These are phyloP conservation scores for Leccinum obscurum DNA, from an alignment of 768 basidiomycete species.

Conservation along the genomic window DNA sequence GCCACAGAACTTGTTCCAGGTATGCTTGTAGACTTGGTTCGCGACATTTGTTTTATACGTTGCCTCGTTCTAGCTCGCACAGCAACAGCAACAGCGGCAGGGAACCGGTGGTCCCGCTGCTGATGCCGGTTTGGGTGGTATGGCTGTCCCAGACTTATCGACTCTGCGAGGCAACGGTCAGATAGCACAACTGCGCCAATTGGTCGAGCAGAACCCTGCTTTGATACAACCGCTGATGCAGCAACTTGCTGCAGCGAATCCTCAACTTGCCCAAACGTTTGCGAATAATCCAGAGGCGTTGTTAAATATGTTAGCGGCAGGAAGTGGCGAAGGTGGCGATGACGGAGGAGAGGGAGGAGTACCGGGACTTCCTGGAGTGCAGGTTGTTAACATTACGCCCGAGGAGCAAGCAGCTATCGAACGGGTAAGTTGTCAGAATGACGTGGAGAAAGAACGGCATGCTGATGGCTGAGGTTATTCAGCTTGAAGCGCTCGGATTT, in stretches of 20 bases:
- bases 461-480: slow-evolving; percentile 5
- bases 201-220: slow-evolving; percentile 76
- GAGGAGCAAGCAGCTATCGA: slow-evolving; percentile 90
- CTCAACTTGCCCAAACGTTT: slow-evolving; percentile 67
- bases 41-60: neutral
- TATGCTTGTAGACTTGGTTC: slow-evolving; percentile 31
- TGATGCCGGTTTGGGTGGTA: slow-evolving; percentile 22
- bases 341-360: slow-evolving; percentile 30
- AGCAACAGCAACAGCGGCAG: slow-evolving; percentile 53
- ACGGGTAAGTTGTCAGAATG: slow-evolving; percentile 56
- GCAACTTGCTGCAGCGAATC: slow-evolving; percentile 74
- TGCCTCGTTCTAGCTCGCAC: slow-evolving; percentile 56
- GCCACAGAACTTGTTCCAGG: slow-evolving; percentile 88
- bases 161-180: slow-evolving; percentile 63
- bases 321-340: slow-evolving; percentile 36
- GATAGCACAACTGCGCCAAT: slow-evolving; percentile 69
- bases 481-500: slow-evolving; percentile 91
- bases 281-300: slow-evolving; percentile 73
- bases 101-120: slow-evolving; percentile 32
- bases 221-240: slow-evolving; percentile 80
- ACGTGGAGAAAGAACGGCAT: neutral
- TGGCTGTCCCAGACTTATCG: slow-evolving; percentile 42
- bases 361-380: slow-evolving; percentile 31
- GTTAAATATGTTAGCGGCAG: slow-evolving; percentile 55
- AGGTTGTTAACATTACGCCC: slow-evolving; percentile 71